Evolutionary conservation across 1,284 basidiomycete species (phyloP).

Genomic region (Amylostereum chailletii): DNA sequence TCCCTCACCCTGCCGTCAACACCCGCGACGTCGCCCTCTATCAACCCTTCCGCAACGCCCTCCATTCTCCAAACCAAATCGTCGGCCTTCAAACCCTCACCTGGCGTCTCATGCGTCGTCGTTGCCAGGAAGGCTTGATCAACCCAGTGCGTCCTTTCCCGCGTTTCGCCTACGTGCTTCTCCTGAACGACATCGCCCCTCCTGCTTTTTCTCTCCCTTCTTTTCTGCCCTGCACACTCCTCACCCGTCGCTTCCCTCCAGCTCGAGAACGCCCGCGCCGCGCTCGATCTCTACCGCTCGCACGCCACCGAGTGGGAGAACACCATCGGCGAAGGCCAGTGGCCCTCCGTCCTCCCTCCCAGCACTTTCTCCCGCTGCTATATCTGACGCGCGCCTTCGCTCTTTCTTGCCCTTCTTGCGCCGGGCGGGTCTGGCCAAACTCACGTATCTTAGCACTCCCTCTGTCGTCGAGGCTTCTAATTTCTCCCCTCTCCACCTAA

Average conservation of each 20-base stretch:
- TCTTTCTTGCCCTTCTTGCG: no score
- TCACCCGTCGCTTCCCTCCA: constrained; percentile 18
- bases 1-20: constrained; percentile 68
- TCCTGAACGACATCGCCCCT: background rate
- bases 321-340: constrained; percentile 49
- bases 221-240: background rate
- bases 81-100: constrained; percentile 68
- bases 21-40: constrained; percentile 79
- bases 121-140: constrained; percentile 59
- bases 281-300: constrained; percentile 70
- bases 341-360: constrained; percentile 71
- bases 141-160: constrained; percentile 48
- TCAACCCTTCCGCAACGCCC: constrained; percentile 65
- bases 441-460: no score
- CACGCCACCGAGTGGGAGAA: constrained; percentile 57
- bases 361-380: constrained; percentile 74
- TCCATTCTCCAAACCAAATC: constrained; percentile 54
- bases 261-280: constrained; percentile 72
- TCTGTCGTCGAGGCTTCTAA: no score
- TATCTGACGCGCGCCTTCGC: constrained; percentile 25
- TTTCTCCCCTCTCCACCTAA: no score
- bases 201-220: constrained; percentile 1
- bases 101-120: constrained; percentile 72
- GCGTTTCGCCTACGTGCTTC: background rate
- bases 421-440: no score